Base-by-base conservation (phyloP, 495 filamentous ascomycete genomes). In the Daldinia concentrica region DNA sequence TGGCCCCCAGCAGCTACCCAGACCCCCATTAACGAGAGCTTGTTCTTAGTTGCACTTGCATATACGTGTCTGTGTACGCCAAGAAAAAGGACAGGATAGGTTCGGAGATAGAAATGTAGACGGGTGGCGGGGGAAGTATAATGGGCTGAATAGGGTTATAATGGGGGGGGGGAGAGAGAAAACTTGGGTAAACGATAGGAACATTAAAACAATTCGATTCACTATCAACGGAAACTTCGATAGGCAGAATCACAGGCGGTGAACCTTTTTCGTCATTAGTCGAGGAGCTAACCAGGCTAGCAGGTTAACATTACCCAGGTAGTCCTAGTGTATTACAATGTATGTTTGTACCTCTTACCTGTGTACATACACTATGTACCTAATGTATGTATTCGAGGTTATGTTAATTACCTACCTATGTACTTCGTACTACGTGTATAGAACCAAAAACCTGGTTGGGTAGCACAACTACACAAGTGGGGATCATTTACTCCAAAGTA, bases 21-120 rank as follows among this genome's bases (percentile, higher is more conserved):
- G 50, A 29, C 24, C 27, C 50, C 50, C 50, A 54, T 59, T 14
- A 41, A 59, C 30, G 50, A 11, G 54, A 57, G 29, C 54, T 57
- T 57, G 54, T 36, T 6, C 29, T 30, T 36, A 57, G 17, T 36
- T 36, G 54, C 27, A 57, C 29, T 54, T 34, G 43, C 36, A 9
- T 64, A 32, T 48, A 14, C 62, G 37, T 57, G 19, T 68, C 5
- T 55, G 50, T 59, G 65, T 61, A 57, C 48, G 61, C 70, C 70
- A 73, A 73, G 70, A 61, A 19, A 57, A 36, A 9, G n/a, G 30
- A 48, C 26, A 36, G 54, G 30, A 57, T 12, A 36, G 27, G 50
- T 56, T 73, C 70, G 71, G 71, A 73, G 65, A 65, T 73, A 73
- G 62, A 73, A 69, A 41, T 73, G 55, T 27, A 41, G 36, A 68